A percentile compares a stretch with the other conserved stretches of the same genome.
Conservation (phyloP, 1,284 basidiomycete genomes). For the Cystobasidium slooffiae region DNA sequence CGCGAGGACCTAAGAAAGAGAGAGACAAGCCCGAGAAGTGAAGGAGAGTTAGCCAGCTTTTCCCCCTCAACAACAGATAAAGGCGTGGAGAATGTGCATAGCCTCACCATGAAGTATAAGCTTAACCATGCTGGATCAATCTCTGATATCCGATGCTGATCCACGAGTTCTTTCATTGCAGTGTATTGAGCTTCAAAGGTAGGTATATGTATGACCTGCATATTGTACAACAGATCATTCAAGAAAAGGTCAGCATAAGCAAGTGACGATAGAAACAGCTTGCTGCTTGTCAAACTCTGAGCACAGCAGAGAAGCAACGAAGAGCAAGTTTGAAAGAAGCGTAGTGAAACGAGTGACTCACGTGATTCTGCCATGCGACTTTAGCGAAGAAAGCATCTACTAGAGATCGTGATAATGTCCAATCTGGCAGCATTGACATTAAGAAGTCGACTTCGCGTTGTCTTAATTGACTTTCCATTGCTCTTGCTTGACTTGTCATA, state of each 20-base stretch:
- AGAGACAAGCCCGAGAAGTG: neutral
- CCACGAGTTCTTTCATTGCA: constrained; percentile 30
- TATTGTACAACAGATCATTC: neutral
- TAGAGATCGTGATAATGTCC: constrained; percentile 21
- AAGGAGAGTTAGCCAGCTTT: neutral
- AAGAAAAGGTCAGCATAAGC: neutral
- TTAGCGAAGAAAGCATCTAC: constrained; percentile 43
- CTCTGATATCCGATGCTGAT: constrained; percentile 31
- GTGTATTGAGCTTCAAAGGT: constrained; percentile 40
- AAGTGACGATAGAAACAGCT: neutral
- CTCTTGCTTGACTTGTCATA: constrained; percentile 41
- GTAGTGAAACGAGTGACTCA: constrained; percentile 4
- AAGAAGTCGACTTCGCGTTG: constrained; percentile 40
- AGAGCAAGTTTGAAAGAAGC: neutral
- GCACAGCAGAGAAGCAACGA: no score
- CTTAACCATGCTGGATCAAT: constrained; percentile 44
- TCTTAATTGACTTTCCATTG: constrained; percentile 24
- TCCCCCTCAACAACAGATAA: no score
- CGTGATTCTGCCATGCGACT: constrained; percentile 45
- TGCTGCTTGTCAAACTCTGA: neutral
- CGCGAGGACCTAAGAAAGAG: constrained; percentile 28
- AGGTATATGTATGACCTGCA: constrained; percentile 36
- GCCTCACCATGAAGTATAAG: constrained; percentile 43
- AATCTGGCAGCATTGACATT: constrained; percentile 36
- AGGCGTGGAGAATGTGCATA: neutral